These are phyloP conservation scores for Samsoniella hepiali DNA, from an alignment of 2,329 filamentous ascomycete species.

Conservation along the genomic window DNA sequence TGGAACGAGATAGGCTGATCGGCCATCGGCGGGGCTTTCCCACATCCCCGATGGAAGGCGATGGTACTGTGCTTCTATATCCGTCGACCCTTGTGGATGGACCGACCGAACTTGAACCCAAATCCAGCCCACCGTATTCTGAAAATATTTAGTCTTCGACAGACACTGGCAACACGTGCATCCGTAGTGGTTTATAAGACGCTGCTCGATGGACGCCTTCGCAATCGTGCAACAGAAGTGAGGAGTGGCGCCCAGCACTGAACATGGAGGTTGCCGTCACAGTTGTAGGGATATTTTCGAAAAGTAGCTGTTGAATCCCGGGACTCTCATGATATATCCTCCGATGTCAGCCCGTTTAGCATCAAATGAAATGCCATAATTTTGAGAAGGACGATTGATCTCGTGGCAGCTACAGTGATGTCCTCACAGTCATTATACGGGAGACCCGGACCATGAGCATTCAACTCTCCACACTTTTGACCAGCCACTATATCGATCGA, in stretches of 20 bases:
- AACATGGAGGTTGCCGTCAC: not conserved
- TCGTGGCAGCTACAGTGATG: too few relatives aligned
- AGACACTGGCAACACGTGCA: not conserved
- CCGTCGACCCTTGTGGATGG: not conserved
- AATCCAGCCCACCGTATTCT: not conserved
- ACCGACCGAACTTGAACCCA: not conserved
- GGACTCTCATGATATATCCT: too few relatives aligned
- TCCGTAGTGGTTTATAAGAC: not conserved
- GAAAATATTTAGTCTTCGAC: not conserved
- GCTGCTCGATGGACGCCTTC: not conserved
- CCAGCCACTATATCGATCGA: too few relatives aligned
- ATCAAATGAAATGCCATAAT: too few relatives aligned
- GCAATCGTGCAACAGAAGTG: not conserved
- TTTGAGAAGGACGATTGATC: too few relatives aligned
- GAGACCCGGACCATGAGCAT: too few relatives aligned
- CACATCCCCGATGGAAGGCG: not conserved
- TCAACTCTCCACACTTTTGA: too few relatives aligned
- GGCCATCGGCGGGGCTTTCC: not conserved
- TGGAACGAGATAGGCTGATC: not conserved
- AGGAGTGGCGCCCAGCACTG: not conserved
- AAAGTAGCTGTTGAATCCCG: not conserved
- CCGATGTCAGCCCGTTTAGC: too few relatives aligned
- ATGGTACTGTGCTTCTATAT: not conserved
- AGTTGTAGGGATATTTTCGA: not conserved
- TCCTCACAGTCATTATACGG: too few relatives aligned